Conservation (phyloP, 129 eudicot genomes). For the Rutidosis leptorrhynchoides region DNA sequence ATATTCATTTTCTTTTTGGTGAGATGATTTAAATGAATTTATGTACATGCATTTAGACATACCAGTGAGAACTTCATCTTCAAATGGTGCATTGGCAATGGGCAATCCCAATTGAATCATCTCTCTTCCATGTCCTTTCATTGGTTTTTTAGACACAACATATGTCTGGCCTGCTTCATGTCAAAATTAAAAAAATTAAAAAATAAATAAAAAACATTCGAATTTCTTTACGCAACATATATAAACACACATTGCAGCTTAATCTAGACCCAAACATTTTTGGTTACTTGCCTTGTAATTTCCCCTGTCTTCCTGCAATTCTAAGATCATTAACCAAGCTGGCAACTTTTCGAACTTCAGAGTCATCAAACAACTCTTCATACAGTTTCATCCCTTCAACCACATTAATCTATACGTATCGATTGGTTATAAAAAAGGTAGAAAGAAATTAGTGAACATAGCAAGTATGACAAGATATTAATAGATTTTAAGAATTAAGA, state of each 20-base stretch:
- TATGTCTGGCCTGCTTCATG: conserved; percentile 57
- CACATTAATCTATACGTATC: conserved; percentile 7
- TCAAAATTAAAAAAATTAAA: too few species aligned
- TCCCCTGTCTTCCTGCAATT: conserved; percentile 59
- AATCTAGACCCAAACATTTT: too few species aligned
- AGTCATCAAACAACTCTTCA: conserved; percentile 51
- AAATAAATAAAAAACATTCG: too few species aligned
- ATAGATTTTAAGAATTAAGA: not conserved
- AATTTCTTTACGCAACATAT: too few species aligned
- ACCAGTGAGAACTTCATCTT: conserved; percentile 27
- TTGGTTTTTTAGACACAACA: conserved; percentile 57
- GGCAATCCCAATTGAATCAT: conserved; percentile 72
- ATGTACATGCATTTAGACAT: conserved; percentile 48
- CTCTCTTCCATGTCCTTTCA: conserved; percentile 79
- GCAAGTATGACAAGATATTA: not conserved
- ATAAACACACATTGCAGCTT: too few species aligned
- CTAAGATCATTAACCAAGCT: conserved; percentile 59
- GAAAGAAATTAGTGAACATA: not conserved
- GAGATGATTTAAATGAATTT: not conserved
- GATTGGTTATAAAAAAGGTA: not conserved
- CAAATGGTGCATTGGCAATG: conserved; percentile 43
- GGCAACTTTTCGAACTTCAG: conserved; percentile 58
- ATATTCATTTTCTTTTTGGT: not conserved
- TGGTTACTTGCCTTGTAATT: conserved; percentile 35
- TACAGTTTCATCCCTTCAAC: conserved; percentile 42